Percentiles rank a stretch among this genome's conserved stretches.
phyloP scores from a whole-genome alignment of 1,284 basidiomycete species.

The Xanthoconium separans region DNA sequence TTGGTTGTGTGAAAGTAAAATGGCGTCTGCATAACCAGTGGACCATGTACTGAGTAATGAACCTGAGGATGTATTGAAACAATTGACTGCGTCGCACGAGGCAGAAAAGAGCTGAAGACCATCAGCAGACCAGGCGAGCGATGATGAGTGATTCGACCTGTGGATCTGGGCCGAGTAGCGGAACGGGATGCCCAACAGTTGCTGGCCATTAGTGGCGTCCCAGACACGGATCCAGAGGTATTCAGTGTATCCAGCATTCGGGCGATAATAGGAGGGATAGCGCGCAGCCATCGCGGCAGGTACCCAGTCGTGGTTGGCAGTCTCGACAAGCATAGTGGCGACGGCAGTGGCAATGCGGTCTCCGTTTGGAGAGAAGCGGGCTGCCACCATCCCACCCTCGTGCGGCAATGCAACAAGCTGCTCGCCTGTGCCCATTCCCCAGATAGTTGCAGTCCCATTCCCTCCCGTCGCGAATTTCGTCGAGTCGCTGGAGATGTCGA shows the following conservation, averaged over 20 bases:
- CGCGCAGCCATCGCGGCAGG: no score
- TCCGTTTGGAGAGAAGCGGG: neutral
- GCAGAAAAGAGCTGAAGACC: neutral
- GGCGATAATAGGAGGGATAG: no score
- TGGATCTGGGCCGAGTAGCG: neutral
- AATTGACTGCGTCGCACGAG: neutral
- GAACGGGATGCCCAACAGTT: neutral
- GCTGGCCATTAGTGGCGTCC: neutral
- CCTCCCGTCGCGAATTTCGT: neutral
- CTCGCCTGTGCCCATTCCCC: neutral
- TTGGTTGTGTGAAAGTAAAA: neutral
- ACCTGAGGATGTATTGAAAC: neutral
- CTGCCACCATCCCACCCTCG: neutral
- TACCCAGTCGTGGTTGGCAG: neutral
- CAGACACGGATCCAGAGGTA: neutral
- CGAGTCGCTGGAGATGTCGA: constrained; percentile 1
- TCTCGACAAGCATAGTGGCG: neutral
- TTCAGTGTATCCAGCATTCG: no score
- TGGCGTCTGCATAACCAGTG: neutral
- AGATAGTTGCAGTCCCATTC: neutral
- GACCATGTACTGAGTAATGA: neutral
- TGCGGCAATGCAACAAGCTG: neutral
- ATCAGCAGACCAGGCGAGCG: neutral
- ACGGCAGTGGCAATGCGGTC: neutral
- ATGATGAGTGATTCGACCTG: no score